Percentiles rank a stretch among this genome's conserved stretches.
Conservation (phyloP, 768 basidiomycete species). For the Floccularia luteovirens region DNA sequence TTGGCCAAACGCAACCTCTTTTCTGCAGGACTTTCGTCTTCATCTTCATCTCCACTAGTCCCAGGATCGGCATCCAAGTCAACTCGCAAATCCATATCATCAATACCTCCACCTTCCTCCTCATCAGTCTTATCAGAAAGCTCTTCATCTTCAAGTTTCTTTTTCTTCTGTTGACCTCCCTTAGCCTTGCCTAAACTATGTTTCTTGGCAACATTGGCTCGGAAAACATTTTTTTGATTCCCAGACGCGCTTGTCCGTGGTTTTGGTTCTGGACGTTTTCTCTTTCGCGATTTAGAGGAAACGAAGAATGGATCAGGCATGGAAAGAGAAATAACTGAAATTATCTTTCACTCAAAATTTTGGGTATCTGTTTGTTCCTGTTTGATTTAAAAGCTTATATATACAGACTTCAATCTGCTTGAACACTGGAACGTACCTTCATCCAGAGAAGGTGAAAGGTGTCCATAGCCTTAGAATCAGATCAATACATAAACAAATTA, state of each 20-base stretch:
- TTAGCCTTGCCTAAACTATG: slow-evolving; percentile 7
- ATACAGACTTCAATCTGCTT: too few species aligned
- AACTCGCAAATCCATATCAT: slow-evolving; percentile 66
- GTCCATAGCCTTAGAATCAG: too few species aligned
- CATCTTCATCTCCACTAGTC: slow-evolving; percentile 76
- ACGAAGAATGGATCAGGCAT: slow-evolving; percentile 89
- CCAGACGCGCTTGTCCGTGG: slow-evolving; percentile 14
- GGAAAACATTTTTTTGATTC: slow-evolving; percentile 12
- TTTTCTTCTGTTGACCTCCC: slow-evolving; percentile 17
- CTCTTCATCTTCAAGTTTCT: slow-evolving; percentile 47
- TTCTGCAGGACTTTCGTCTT: slow-evolving; percentile 86
- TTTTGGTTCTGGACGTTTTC: slow-evolving; percentile 40
- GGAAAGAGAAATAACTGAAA: background rate
- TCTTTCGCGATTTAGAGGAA: slow-evolving; percentile 49
- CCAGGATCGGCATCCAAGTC: slow-evolving; percentile 38
- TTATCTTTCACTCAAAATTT: background rate
- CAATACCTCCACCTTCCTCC: slow-evolving; percentile 46
- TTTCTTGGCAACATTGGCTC: background rate
- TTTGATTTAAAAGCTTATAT: too few species aligned
- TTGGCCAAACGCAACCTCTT: slow-evolving; percentile 89
- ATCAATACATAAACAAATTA: too few species aligned
- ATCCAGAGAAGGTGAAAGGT: too few species aligned
- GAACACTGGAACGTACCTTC: too few species aligned
- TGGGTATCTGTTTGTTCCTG: background rate
- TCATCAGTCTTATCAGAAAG: slow-evolving; percentile 57